Percentiles rank a stretch among this genome's conserved stretches.
Conservation (phyloP, 2,329 filamentous ascomycete genomes). For the Claviceps africana region DNA sequence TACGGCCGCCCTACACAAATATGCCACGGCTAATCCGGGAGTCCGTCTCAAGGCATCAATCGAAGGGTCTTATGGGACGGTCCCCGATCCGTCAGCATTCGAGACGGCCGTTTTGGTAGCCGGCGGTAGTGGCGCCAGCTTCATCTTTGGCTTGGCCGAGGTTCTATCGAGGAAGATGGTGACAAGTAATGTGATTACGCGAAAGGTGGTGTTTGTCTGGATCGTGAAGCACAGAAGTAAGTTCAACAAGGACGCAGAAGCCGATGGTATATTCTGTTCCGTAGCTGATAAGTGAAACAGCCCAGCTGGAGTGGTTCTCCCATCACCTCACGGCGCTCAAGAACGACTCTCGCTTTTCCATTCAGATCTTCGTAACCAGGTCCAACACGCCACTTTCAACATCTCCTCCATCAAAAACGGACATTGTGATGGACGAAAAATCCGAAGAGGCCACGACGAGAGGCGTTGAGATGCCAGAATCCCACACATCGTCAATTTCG, state of each 20-base stretch:
- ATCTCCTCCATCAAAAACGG: neutral
- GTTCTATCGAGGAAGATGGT: constrained; percentile 18
- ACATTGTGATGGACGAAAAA: neutral
- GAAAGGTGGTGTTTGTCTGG: constrained; percentile 26
- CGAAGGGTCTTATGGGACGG: constrained; percentile 45
- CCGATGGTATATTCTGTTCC: too few species aligned
- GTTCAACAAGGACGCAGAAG: constrained; percentile 3
- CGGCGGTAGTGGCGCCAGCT: constrained; percentile 47
- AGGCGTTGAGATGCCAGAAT: neutral
- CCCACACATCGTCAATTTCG: neutral
- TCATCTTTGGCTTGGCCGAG: constrained; percentile 29
- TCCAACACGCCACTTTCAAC: neutral
- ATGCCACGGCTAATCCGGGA: constrained; percentile 35
- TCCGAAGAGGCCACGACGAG: neutral
- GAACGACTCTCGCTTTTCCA: constrained; percentile 15
- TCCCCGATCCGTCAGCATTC: constrained; percentile 35
- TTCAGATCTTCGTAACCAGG: constrained; percentile 23
- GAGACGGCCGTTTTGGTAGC: constrained; percentile 46
- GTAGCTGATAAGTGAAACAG: constrained; percentile 10
- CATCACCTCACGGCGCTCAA: constrained; percentile 20
- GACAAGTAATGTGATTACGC: constrained; percentile 6
- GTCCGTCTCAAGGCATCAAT: constrained; percentile 34
- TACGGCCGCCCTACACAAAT: constrained; percentile 38
- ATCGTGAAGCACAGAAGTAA: constrained; percentile 23
- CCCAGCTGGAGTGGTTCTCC: constrained; percentile 24